These are phyloP conservation scores for Rhodomyrtus tomentosa DNA, from an alignment of 345 rosid species.

Conservation along the genomic window DNA sequence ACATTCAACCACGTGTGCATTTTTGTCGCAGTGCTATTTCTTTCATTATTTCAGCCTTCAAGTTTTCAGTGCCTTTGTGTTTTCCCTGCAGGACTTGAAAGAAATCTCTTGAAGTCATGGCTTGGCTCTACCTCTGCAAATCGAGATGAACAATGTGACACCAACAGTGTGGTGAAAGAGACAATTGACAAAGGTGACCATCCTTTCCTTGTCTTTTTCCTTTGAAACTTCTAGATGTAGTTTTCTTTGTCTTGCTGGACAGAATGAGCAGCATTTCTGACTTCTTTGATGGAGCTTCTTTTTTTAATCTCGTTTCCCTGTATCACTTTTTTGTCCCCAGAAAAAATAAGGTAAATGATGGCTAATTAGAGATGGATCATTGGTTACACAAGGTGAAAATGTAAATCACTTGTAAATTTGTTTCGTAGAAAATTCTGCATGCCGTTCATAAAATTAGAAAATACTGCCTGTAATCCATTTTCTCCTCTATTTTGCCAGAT, in stretches of 20 bases:
- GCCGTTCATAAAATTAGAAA: not conserved
- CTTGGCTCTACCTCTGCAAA: constrained; percentile 41
- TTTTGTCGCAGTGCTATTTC: not conserved
- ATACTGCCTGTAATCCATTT: not conserved
- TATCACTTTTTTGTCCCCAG: not conserved
- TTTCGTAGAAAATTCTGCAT: not conserved
- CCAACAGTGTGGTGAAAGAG: constrained; percentile 12
- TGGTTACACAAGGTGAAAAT: not conserved
- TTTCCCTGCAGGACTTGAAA: constrained; percentile 28
- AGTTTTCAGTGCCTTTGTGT: not conserved
- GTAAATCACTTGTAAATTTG: not conserved
- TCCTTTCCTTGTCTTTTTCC: not conserved
- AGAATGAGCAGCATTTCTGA: not conserved
- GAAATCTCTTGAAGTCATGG: constrained; percentile 57
- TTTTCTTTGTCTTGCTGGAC: not conserved
- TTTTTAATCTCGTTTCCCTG: not conserved
- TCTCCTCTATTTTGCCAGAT: not conserved
- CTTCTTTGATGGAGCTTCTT: not conserved
- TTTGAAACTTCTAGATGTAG: not conserved
- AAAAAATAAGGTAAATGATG: not conserved
- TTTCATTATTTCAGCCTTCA: not conserved
- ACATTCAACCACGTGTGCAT: not conserved
- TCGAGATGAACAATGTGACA: constrained; percentile 8
- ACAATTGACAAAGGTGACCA: constrained; percentile 27
- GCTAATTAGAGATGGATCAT: not conserved